Base-by-base conservation (phyloP, 352 stramenopile genomes). In the Thalassiosira hispida region DNA sequence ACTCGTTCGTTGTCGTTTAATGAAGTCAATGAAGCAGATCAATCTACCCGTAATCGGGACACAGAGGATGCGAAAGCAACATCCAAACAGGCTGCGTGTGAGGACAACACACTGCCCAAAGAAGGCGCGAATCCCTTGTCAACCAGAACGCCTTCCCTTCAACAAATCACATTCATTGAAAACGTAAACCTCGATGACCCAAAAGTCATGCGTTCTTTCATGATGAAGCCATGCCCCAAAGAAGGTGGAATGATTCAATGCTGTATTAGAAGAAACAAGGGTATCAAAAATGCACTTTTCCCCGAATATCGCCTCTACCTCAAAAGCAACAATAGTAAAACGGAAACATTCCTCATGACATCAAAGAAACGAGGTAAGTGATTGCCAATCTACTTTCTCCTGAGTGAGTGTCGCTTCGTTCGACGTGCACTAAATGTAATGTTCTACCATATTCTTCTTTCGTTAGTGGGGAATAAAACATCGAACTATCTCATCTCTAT, bases 401-500 rank as follows among this genome's bases (percentile, higher is more conserved):
- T n/a, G n/a, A n/a, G n/a, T n/a, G n/a, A n/a, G n/a, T n/a, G n/a
- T n/a, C n/a, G n/a, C n/a, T n/a, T n/a, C n/a, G n/a, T n/a, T n/a
- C n/a, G n/a, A n/a, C n/a, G n/a, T n/a, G n/a, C n/a, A n/a, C n/a
- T n/a, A n/a, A n/a, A n/a, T n/a, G n/a, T n/a, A n/a, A n/a, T n/a
- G n/a, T 14, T 18, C 18, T 23, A 46, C n/a, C 20, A 25, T 25
- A 5, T 47, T 23, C 1, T 23, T 25, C 55, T 2, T 38, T 38
- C 8, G 8, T 44, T 63, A 63, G 55, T 93, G 6, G 98, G 98
- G 76, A 98, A 98, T 82, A 96, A 95, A 78, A 98, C 96, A 25
- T 98, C 94, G 70, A 99, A 99, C 79, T 99, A 98, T 87, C 82
- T 98, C 25, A 94, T 99, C 52, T 98, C 73, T 3, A 90, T 83